Evolutionary conservation across 2,329 filamentous ascomycete species (phyloP).

Genomic region (Cladorrhinum sp.): DNA sequence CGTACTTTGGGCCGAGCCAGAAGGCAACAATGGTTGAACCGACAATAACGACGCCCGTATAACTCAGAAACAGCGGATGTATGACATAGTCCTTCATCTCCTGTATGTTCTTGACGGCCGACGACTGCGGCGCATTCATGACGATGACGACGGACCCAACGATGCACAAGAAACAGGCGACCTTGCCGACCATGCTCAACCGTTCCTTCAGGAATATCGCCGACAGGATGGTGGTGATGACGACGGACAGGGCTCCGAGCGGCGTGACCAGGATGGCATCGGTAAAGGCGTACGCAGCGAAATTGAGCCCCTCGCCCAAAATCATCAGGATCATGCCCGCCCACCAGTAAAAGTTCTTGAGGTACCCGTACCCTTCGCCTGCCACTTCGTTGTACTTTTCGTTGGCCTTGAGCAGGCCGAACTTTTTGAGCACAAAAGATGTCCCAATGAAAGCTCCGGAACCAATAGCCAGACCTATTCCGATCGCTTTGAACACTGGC

Average conservation of each 20-base stretch:
- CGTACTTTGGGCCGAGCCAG: conserved; percentile 82
- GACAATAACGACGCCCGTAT: conserved; percentile 77
- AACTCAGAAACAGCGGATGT: conserved; percentile 79
- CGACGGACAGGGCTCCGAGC: conserved; percentile 84
- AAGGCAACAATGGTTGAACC: conserved; percentile 69
- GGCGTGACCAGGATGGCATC: conserved; percentile 95
- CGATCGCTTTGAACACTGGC: conserved; percentile 74
- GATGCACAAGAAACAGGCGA: conserved; percentile 93
- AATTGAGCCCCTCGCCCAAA: conserved; percentile 92
- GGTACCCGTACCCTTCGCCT: conserved; percentile 93
- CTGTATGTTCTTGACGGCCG: conserved; percentile 82
- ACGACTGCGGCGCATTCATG: conserved; percentile 84
- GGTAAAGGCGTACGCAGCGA: conserved; percentile 94
- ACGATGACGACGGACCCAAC: conserved; percentile 91
- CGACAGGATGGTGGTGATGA: conserved; percentile 85
- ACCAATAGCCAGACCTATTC: conserved; percentile 77
- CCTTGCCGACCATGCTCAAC: conserved; percentile 91
- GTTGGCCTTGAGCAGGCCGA: conserved; percentile 86
- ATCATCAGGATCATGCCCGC: conserved; percentile 95
- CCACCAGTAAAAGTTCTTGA: conserved; percentile 97
- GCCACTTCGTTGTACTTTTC: conserved; percentile 94
- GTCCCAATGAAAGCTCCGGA: conserved; percentile 91
- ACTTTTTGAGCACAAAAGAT: conserved; percentile 95
- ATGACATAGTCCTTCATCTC: conserved; percentile 89
- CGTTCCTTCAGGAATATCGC: conserved; percentile 95